Evolutionary conservation across 1,284 basidiomycete genomes (phyloP).

Genomic region (Meripilus lineatus): DNA sequence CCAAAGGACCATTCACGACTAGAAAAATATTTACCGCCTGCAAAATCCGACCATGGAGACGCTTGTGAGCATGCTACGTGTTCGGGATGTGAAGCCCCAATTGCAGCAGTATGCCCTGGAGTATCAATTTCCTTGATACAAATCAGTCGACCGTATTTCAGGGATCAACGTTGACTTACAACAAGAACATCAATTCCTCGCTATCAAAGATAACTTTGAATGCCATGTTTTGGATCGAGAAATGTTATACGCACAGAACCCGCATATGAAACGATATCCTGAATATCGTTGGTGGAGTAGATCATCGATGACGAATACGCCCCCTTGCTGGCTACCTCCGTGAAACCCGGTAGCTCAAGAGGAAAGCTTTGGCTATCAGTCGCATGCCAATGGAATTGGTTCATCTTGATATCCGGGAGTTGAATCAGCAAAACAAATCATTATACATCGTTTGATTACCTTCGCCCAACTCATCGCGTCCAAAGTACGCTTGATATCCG

Average conservation of each 20-base stretch:
- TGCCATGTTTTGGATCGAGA: background rate
- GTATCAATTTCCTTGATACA: slow-evolving; percentile 55
- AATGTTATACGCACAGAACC: slow-evolving; percentile 44
- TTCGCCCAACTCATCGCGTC: slow-evolving; percentile 89
- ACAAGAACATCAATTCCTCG: slow-evolving; percentile 76
- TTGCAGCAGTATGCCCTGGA: slow-evolving; percentile 74
- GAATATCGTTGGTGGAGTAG: slow-evolving; percentile 60
- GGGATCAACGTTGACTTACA: slow-evolving; percentile 16
- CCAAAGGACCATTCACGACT: background rate
- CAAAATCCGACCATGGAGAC: slow-evolving; percentile 59
- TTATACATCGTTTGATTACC: slow-evolving; percentile 29
- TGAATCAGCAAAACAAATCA: slow-evolving; percentile 6
- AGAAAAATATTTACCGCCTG: slow-evolving; percentile 38
- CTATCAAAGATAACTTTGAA: slow-evolving; percentile 26
- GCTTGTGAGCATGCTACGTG: slow-evolving; percentile 66
- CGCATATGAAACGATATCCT: slow-evolving; percentile 65
- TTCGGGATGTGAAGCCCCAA: slow-evolving; percentile 64
- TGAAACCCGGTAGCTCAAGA: slow-evolving; percentile 56
- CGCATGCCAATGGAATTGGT: slow-evolving; percentile 79
- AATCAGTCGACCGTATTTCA: background rate
- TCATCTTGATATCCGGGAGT: slow-evolving; percentile 35
- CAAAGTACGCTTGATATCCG: slow-evolving; percentile 67
- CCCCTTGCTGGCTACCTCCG: slow-evolving; percentile 59
- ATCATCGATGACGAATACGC: slow-evolving; percentile 57
- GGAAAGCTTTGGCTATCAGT: slow-evolving; percentile 78